Conservation (phyloP, 2,329 filamentous ascomycete species). For the Bipolaris cookei region DNA sequence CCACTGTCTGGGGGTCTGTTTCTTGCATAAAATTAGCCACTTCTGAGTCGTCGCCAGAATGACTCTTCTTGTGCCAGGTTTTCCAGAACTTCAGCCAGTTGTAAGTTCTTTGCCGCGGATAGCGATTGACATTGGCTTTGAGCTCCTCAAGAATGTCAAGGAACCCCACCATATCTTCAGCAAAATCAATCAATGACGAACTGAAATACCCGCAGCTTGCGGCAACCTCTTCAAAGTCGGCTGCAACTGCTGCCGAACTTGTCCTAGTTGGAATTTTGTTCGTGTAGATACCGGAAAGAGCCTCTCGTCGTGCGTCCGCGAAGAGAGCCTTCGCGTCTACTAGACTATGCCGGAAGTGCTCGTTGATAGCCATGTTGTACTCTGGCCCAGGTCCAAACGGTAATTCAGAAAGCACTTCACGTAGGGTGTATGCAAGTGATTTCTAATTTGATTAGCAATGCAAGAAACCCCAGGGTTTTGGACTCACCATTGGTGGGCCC, state of each 20-base stretch:
- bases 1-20: slow-evolving; percentile 33
- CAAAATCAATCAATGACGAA: slow-evolving; percentile 88
- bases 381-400: slow-evolving; percentile 75
- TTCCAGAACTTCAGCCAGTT: slow-evolving; percentile 85
- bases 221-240: slow-evolving; percentile 95
- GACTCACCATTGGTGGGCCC: slow-evolving; percentile 79
- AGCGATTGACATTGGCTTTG: slow-evolving; percentile 71
- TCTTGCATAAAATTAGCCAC: slow-evolving; percentile 34
- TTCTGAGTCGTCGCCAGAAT: slow-evolving; percentile 31
- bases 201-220: slow-evolving; percentile 98
- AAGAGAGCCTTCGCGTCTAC: slow-evolving; percentile 82
- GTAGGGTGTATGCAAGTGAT: slow-evolving; percentile 88
- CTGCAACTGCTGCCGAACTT: slow-evolving; percentile 76
- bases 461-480: neutral
- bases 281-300: slow-evolving; percentile 79
- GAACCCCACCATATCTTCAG: slow-evolving; percentile 84
- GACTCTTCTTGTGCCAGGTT: slow-evolving; percentile 26
- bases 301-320: slow-evolving; percentile 73
- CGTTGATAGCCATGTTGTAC: slow-evolving; percentile 75
- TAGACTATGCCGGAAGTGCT: slow-evolving; percentile 80
- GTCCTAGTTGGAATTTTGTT: slow-evolving; percentile 74
- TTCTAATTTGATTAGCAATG: slow-evolving; percentile 59
- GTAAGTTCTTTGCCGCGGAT: slow-evolving; percentile 71
- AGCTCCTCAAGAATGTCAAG: slow-evolving; percentile 85
- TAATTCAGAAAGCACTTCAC: slow-evolving; percentile 84